These are phyloP conservation scores for Lepidium africanum DNA, from an alignment of 345 rosid genomes.

Conservation along the genomic window DNA sequence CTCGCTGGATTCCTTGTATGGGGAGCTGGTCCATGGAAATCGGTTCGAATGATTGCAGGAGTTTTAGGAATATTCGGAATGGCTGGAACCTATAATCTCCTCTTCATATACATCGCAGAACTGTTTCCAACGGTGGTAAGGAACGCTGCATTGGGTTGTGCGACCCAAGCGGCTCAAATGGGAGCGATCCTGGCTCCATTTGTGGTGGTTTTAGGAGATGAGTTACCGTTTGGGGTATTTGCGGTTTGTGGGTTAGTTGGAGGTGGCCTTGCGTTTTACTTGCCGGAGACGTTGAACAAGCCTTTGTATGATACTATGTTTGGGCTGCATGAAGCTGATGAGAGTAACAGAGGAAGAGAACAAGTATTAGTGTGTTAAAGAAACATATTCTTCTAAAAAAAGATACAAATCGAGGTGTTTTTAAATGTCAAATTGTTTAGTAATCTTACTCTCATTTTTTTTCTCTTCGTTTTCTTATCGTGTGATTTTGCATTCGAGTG, in stretches of 20 bases:
- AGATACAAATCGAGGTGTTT: not conserved
- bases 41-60: constrained; percentile 58
- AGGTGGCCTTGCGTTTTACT: constrained; percentile 64
- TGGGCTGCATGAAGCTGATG: constrained; percentile 71
- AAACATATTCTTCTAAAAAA: not conserved
- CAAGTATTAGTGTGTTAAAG: constrained; percentile 7
- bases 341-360: constrained; percentile 29
- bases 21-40: constrained; percentile 50
- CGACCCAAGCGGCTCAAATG: constrained; percentile 77
- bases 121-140: constrained; percentile 89
- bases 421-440: not conserved
- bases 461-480: too few species aligned
- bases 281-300: constrained; percentile 80
- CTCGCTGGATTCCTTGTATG: constrained; percentile 40
- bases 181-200: constrained; percentile 88
- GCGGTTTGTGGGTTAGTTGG: constrained; percentile 56
- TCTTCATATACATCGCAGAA: constrained; percentile 80
- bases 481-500: too few species aligned
- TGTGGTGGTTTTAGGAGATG: constrained; percentile 73
- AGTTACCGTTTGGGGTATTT: constrained; percentile 62
- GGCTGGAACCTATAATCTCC: constrained; percentile 82
- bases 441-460: not conserved
- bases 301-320: constrained; percentile 81
- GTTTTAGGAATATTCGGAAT: constrained; percentile 74
- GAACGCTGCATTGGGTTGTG: constrained; percentile 80